Evolutionary conservation across 2,329 filamentous ascomycete genomes (phyloP).

Genomic region (Colletotrichum tanaceti): DNA sequence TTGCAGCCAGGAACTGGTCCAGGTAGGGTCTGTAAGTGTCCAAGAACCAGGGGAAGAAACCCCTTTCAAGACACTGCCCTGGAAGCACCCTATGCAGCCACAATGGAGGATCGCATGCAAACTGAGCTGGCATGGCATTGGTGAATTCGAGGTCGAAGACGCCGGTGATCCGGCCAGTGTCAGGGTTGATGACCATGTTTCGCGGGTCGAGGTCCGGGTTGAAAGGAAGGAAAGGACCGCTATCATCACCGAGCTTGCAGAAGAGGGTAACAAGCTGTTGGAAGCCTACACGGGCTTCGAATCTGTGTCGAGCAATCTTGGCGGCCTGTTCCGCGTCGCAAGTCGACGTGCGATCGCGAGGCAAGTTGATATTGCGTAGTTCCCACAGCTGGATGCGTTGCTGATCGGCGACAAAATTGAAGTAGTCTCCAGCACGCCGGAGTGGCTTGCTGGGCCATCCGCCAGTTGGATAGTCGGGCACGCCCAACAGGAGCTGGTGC

Average conservation of each 20-base stretch:
- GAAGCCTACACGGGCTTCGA: constrained; percentile 50
- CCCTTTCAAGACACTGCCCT: constrained; percentile 44
- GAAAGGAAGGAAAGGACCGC: constrained; percentile 52
- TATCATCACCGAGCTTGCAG: constrained; percentile 40
- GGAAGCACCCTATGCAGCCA: constrained; percentile 50
- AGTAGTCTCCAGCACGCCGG: not conserved
- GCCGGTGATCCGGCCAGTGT: constrained; percentile 51
- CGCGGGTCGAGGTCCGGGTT: constrained; percentile 53
- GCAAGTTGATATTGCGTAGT: not conserved
- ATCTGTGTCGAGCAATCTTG: constrained; percentile 46
- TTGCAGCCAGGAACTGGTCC: constrained; percentile 36
- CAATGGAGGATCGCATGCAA: constrained; percentile 52
- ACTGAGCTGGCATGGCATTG: constrained; percentile 54
- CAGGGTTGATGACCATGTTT: constrained; percentile 54
- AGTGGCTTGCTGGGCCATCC: not conserved
- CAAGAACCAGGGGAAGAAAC: constrained; percentile 39
- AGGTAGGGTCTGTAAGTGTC: constrained; percentile 29
- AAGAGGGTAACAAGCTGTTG: constrained; percentile 48
- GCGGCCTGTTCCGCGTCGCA: not conserved
- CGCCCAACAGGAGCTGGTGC: not conserved
- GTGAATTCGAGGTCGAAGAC: constrained; percentile 56
- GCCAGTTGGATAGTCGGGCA: not conserved
- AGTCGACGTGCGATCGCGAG: not conserved
- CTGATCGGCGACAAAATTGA: not conserved
- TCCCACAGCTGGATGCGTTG: not conserved